Conservation (phyloP, 352 stramenopile species). For the Thalassiosira ordinaria region DNA sequence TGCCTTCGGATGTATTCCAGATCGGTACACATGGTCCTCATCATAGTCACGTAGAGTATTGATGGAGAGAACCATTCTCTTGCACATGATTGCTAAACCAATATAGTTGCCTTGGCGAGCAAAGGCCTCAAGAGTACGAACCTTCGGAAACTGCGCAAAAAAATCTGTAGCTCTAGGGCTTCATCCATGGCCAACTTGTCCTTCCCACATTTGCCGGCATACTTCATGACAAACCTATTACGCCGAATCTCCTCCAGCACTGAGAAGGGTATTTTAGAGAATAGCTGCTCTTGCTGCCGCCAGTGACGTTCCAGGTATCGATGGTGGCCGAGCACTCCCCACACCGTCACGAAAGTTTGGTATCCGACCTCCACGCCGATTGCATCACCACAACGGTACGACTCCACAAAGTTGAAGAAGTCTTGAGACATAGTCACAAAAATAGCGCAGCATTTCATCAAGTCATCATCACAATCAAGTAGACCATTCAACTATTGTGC, state of each 20-base stretch:
- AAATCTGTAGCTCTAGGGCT: conserved; percentile 13
- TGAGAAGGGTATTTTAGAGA: not conserved
- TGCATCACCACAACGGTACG: conserved; percentile 12
- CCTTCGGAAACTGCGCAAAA: conserved; percentile 12
- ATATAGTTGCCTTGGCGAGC: conserved; percentile 7
- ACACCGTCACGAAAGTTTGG: conserved; percentile 11
- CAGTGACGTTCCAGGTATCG: conserved; percentile 17
- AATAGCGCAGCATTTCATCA: not conserved
- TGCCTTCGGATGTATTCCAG: not conserved
- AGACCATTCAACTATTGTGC: not conserved
- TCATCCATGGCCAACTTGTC: conserved; percentile 11
- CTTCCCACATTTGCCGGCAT: conserved; percentile 1
- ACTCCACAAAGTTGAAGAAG: conserved; percentile 18
- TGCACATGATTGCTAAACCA: conserved; percentile 10
- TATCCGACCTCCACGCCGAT: conserved; percentile 18
- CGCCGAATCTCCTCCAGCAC: not conserved
- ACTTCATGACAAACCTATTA: conserved; percentile 8
- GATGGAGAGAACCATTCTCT: not conserved
- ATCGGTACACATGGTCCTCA: not conserved
- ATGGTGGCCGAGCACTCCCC: conserved; percentile 10
- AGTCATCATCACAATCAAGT: conserved; percentile 3
- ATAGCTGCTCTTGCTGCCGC: conserved; percentile 18
- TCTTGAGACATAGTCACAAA: conserved; percentile 15
- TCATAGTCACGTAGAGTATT: not conserved
- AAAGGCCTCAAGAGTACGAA: conserved; percentile 14